Base-by-base conservation (phyloP, 2,329 filamentous ascomycete genomes). In the Xylariales sp. region DNA sequence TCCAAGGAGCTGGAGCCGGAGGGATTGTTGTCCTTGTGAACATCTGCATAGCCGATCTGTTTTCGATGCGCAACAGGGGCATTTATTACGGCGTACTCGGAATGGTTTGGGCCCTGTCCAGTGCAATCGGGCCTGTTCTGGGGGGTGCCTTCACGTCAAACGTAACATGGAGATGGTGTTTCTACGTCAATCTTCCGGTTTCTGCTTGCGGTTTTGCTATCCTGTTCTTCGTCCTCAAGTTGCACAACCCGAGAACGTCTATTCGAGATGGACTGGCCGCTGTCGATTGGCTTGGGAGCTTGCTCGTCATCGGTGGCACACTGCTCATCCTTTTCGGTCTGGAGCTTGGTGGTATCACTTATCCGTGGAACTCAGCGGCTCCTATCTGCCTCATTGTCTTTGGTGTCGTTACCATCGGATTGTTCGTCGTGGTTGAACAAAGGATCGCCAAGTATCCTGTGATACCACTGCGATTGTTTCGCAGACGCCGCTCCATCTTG, bases 261-360 rank as follows among this genome's bases (percentile, higher is more conserved):
- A 57, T 86, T 9, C 62, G 69, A 38, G 61, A 80, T 38, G 84
- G 84, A 1, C 64, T 88, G 4, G 71, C 75, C 22, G 82, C 82
- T 14, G 70, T 81, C 33, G 77, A 81, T 60, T 81, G 76, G 76
- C 47, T 68, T 0, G 75, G 75, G 25, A 74, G 68, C 43, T 11
- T 73, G 4, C 62, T 74, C 21, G 78, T 94, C 57, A 75, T 90
- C 18, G 85, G 84, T 31, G 87, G 84, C 15, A 90, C 86, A 0
- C 70, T 94, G 15, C 91, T 95, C 86, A 72, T 95, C 49, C 77
- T 95, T 4, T 79, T 95, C 31, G 90, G 88, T 1, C 76, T 95
- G 9, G 84, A 94, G 56, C 88, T 91, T 47, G 90, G 89, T 41
- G 89, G 88, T 36, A 76, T 88, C 38, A 71, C 73, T 16, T 79